Evolutionary conservation across 805 yeast species (phyloP).

Genomic region (Candida patagonica): DNA sequence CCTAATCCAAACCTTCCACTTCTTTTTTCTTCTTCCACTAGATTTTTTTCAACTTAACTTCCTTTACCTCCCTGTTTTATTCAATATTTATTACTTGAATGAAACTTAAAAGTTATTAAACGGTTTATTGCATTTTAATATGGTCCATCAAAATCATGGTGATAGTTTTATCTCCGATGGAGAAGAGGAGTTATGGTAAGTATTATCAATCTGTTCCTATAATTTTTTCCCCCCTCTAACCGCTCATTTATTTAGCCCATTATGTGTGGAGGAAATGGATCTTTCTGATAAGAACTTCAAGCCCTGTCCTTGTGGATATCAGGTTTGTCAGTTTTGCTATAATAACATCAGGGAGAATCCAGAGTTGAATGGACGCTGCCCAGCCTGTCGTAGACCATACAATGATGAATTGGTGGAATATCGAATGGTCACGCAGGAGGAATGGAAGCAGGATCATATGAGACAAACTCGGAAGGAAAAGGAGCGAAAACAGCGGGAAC

Average conservation of each 20-base stretch:
- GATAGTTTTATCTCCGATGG: slow-evolving; percentile 66
- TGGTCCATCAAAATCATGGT: slow-evolving; percentile 20
- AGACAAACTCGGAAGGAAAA: slow-evolving; percentile 74
- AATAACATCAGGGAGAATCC: slow-evolving; percentile 94
- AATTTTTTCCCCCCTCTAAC: neutral
- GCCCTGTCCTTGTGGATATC: slow-evolving; percentile 99
- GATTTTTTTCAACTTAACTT: no score
- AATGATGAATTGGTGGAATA: slow-evolving; percentile 92
- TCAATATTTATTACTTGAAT: no score
- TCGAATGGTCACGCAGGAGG: slow-evolving; percentile 74
- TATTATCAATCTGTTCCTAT: slow-evolving; percentile 39
- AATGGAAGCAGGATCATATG: slow-evolving; percentile 70
- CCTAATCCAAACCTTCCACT: no score
- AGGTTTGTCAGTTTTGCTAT: slow-evolving; percentile 96
- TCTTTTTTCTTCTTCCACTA: no score
- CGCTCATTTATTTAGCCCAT: slow-evolving; percentile 44
- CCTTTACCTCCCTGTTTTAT: no score
- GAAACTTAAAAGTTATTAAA: no score
- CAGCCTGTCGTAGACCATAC: slow-evolving; percentile 91
- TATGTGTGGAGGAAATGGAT: slow-evolving; percentile 97
- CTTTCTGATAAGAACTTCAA: slow-evolving; percentile 90
- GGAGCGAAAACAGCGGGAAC: slow-evolving; percentile 66
- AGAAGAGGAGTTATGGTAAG: slow-evolving; percentile 76
- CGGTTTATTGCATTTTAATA: no score
- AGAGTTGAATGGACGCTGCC: slow-evolving; percentile 91